Conservation (phyloP, 176 grass and related monocot species). For the Raddia guianensis region DNA sequence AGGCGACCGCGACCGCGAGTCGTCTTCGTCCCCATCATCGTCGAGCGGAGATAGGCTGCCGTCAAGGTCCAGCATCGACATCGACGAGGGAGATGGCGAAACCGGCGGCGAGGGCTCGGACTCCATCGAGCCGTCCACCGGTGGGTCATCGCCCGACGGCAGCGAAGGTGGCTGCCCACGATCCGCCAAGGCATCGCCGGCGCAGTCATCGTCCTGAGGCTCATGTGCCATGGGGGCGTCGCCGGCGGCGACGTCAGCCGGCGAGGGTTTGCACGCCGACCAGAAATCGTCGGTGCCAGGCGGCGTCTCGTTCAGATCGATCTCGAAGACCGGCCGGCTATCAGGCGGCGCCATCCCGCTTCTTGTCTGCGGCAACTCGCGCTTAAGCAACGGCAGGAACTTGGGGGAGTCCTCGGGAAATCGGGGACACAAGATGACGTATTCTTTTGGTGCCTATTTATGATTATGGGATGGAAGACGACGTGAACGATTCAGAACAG, state of each 20-base stretch:
- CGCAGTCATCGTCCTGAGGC: not conserved
- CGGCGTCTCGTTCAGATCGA: constrained; percentile 38
- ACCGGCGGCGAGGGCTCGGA: not conserved
- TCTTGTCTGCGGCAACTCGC: not conserved
- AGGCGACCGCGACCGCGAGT: not conserved
- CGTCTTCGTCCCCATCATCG: not conserved
- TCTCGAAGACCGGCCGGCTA: constrained; percentile 21
- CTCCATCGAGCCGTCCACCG: not conserved
- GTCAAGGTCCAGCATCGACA: constrained; percentile 22
- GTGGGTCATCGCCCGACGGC: not conserved
- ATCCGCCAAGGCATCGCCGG: not conserved
- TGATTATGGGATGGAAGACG: not conserved
- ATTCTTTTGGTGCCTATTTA: not conserved
- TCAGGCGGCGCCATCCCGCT: constrained; percentile 1
- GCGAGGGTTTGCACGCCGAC: not conserved
- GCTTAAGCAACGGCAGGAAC: not conserved
- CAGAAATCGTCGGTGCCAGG: not conserved
- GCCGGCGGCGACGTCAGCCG: not conserved
- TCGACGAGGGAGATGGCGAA: not conserved
- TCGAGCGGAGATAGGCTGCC: constrained; percentile 23
- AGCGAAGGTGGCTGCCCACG: not conserved
- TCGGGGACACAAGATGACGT: not conserved
- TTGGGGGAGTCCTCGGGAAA: not conserved
- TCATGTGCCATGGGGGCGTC: not conserved
- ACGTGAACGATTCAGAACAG: not conserved